These are phyloP conservation scores for Tilletia indica DNA, from an alignment of 1,284 basidiomycete species.

Conservation along the genomic window DNA sequence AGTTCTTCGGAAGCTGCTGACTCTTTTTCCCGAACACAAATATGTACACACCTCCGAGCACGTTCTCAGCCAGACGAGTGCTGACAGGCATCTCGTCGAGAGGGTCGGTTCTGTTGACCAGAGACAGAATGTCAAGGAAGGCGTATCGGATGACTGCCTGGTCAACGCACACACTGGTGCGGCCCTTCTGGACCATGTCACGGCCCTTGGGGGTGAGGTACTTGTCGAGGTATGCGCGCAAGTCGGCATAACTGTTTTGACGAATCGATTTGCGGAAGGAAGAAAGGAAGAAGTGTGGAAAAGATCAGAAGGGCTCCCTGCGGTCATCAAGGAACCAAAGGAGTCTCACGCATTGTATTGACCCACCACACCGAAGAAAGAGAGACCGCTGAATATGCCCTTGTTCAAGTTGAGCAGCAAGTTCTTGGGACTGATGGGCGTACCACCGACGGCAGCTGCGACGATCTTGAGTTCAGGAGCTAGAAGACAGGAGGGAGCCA, in stretches of 20 bases:
- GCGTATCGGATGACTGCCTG: not conserved
- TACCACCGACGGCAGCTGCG: constrained; percentile 19
- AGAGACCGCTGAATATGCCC: not conserved
- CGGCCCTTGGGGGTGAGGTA: not conserved
- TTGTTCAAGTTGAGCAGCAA: constrained; percentile 6
- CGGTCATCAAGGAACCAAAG: not conserved
- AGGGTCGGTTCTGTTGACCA: not conserved
- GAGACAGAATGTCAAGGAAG: constrained; percentile 13
- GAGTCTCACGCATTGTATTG: not conserved
- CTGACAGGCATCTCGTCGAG: not conserved
- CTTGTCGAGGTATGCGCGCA: not conserved
- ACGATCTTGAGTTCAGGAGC: constrained; percentile 27
- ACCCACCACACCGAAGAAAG: not conserved
- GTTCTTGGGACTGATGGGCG: constrained; percentile 15
- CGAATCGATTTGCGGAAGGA: not conserved
- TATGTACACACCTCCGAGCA: not conserved
- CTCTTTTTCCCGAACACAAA: not conserved
- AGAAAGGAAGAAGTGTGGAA: no score
- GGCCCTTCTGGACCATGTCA: not conserved
- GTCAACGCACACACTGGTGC: not conserved
- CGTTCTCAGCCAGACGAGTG: not conserved
- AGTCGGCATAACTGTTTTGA: constrained; percentile 7
- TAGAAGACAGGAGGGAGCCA: no score
- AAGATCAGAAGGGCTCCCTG: not conserved
- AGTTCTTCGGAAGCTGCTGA: not conserved